Conservation (phyloP, 2,329 filamentous ascomycete species). For the Ophiostoma sp. region DNA sequence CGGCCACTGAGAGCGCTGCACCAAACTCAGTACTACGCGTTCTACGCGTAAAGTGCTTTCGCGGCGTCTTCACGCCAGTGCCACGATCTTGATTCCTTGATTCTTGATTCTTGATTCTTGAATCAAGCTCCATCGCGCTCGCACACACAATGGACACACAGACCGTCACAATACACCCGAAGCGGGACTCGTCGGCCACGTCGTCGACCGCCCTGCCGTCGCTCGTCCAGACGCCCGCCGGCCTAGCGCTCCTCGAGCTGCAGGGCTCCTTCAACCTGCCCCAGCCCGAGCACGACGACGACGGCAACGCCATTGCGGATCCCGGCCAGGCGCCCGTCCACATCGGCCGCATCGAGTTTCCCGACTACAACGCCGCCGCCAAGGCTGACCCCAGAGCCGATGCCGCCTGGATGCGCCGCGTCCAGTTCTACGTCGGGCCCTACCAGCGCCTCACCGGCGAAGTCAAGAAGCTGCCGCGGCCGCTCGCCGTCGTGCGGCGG, state of each 20-base stretch:
- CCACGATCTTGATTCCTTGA: too few species aligned
- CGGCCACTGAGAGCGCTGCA: not conserved
- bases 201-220: constrained; percentile 58
- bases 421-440: constrained; percentile 80
- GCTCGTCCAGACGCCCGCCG: constrained; percentile 83
- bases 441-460: constrained; percentile 87
- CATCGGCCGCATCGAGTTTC: constrained; percentile 42
- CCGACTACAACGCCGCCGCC: constrained; percentile 52
- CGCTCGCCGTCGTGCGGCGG: constrained; percentile 71
- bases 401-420: constrained; percentile 80
- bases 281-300: constrained; percentile 26
- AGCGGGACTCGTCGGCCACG: constrained; percentile 25
- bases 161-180: constrained; percentile 40
- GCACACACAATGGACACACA: constrained; percentile 13
- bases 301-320: not conserved
- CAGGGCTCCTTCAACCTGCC: constrained; percentile 76
- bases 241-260: constrained; percentile 83
- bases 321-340: constrained; percentile 30
- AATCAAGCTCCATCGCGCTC: not conserved
- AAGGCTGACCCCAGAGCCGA: constrained; percentile 34
- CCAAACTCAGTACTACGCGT: not conserved
- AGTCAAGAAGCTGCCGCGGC: constrained; percentile 75
- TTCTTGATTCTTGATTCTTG: too few species aligned
- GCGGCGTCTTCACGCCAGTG: too few species aligned
- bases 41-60: not conserved